Evolutionary conservation across 2,329 filamentous ascomycete species (phyloP).

Genomic region (Apiospora hydei): DNA sequence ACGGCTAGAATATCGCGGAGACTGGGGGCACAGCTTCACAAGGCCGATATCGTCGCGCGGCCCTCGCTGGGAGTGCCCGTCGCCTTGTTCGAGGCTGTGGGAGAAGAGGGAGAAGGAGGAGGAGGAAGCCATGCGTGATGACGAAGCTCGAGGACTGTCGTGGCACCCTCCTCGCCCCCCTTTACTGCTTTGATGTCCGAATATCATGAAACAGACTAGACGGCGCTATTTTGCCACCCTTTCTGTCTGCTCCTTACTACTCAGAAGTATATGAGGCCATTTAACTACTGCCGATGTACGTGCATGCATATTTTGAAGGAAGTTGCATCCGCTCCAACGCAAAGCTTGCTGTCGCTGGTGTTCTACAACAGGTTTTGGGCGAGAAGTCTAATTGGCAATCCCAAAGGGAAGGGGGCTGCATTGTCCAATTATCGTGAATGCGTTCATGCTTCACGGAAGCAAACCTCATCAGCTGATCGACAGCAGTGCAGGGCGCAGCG

Average conservation of each 20-base stretch:
- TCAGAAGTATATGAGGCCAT: background rate
- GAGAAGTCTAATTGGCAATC: slow-evolving; percentile 14
- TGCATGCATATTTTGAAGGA: background rate
- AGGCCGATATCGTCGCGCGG: slow-evolving; percentile 52
- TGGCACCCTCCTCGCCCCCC: background rate
- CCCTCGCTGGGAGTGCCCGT: slow-evolving; percentile 34
- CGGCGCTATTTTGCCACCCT: background rate
- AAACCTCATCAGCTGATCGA: slow-evolving; percentile 17
- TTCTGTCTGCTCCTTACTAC: background rate
- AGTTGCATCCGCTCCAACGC: background rate
- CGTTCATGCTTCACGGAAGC: slow-evolving; percentile 7
- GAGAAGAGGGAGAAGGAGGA: background rate
- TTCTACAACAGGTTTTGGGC: background rate
- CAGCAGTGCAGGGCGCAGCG: background rate
- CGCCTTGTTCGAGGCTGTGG: slow-evolving; percentile 20
- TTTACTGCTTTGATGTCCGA: background rate
- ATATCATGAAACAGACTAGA: slow-evolving; percentile 8
- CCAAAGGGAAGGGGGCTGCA: background rate
- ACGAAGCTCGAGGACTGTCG: background rate
- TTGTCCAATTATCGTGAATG: slow-evolving; percentile 1
- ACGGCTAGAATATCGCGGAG: slow-evolving; percentile 56
- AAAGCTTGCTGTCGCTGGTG: background rate
- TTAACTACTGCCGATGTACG: slow-evolving; percentile 6
- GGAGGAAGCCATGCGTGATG: slow-evolving; percentile 15
- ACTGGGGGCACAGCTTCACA: slow-evolving; percentile 52